phyloP scores from a whole-genome alignment of 257 asterid species.

The Forsythia suspensa region DNA sequence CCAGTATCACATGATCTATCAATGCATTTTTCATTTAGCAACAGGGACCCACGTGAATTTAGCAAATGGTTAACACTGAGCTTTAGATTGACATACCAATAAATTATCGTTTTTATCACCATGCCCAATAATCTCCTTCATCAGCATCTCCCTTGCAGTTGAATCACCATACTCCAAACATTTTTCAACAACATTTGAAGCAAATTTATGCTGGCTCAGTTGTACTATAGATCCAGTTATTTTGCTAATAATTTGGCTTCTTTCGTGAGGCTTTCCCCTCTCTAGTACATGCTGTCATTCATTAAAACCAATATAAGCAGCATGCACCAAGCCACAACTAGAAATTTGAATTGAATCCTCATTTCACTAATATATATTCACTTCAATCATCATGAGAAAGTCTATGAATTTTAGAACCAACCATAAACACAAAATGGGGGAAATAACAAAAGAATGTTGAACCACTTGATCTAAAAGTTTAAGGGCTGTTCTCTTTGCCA shows the following conservation, averaged over 20 bases:
- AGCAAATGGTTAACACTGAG: constrained; percentile 5
- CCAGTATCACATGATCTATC: background rate
- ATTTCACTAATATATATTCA: background rate
- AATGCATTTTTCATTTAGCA: background rate
- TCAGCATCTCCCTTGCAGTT: constrained; percentile 37
- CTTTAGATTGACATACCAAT: constrained; percentile 37
- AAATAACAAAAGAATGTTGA: background rate
- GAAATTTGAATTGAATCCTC: background rate
- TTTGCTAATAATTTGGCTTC: constrained; percentile 44
- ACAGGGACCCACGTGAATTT: background rate
- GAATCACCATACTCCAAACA: constrained; percentile 51
- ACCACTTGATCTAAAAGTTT: background rate
- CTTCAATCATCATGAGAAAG: background rate
- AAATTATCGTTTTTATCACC: constrained; percentile 45
- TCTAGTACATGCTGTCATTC: constrained; percentile 49
- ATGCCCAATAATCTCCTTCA: constrained; percentile 44
- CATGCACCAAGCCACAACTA: background rate
- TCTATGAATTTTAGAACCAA: background rate
- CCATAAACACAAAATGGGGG: background rate
- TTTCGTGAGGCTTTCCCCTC: constrained; percentile 50
- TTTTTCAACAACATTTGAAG: constrained; percentile 52
- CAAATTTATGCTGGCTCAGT: constrained; percentile 56
- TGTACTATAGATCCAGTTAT: constrained; percentile 41
- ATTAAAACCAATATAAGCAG: constrained; percentile 5
- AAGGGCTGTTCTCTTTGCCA: too few species aligned